Conservation (phyloP, 2,329 filamentous ascomycete genomes). For the Pyrenophora teres region DNA sequence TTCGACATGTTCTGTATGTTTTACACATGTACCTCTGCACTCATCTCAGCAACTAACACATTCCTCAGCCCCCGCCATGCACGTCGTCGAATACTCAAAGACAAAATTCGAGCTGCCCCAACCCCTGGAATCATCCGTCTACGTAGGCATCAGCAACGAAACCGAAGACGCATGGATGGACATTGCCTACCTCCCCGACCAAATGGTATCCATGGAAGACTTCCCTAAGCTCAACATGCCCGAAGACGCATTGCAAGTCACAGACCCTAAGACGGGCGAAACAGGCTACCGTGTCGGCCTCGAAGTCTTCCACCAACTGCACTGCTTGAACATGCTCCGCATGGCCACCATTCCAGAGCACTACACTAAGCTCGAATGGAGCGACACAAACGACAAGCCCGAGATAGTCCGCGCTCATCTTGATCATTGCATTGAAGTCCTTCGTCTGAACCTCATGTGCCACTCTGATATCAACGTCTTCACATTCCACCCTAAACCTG, state of each 20-base stretch:
- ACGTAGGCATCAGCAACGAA: slow-evolving; percentile 60
- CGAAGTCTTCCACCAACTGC: slow-evolving; percentile 60
- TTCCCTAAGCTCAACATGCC: slow-evolving; percentile 60
- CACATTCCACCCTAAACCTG: slow-evolving; percentile 34
- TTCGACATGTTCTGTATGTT: slow-evolving; percentile 38
- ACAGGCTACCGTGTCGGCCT: slow-evolving; percentile 64
- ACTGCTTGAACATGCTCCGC: slow-evolving; percentile 45
- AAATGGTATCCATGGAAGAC: slow-evolving; percentile 62
- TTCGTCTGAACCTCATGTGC: slow-evolving; percentile 47
- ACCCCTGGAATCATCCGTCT: slow-evolving; percentile 46
- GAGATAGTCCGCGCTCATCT: slow-evolving; percentile 33
- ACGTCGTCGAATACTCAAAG: slow-evolving; percentile 35
- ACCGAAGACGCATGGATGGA: slow-evolving; percentile 64
- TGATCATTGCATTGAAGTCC: slow-evolving; percentile 45
- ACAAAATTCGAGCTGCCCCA: slow-evolving; percentile 35
- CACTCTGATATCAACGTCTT: slow-evolving; percentile 43
- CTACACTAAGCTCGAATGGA: slow-evolving; percentile 35
- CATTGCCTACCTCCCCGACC: slow-evolving; percentile 62
- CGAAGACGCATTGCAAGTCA: slow-evolving; percentile 58
- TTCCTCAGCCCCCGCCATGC: slow-evolving; percentile 32
- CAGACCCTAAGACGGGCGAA: slow-evolving; percentile 60
- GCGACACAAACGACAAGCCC: slow-evolving; percentile 37
- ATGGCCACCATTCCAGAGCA: slow-evolving; percentile 43
- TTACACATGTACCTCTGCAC: too few relatives aligned
- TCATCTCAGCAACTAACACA: slow-evolving; percentile 1